Evolutionary conservation across 768 basidiomycete species (phyloP).

Genomic region (Amanita subjunquillea): DNA sequence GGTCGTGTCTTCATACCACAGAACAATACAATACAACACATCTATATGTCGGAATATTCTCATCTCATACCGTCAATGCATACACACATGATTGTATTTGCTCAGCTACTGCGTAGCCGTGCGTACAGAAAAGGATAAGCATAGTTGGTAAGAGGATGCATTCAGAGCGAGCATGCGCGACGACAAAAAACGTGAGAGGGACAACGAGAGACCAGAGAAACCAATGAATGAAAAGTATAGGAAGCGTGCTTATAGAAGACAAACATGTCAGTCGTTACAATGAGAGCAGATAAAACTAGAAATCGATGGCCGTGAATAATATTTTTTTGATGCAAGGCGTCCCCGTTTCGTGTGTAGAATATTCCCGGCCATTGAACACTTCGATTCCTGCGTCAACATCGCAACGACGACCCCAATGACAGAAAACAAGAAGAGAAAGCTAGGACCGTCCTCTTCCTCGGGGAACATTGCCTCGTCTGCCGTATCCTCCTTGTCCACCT

Average conservation of each 20-base stretch:
- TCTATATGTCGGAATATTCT: too few species aligned
- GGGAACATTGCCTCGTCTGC: conserved; percentile 1
- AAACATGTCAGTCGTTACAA: conserved; percentile 4
- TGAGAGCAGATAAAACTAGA: neutral
- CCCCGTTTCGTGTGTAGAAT: conserved; percentile 2
- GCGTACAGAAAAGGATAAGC: neutral
- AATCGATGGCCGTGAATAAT: neutral
- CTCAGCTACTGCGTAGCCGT: neutral
- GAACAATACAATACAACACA: too few species aligned
- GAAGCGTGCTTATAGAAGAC: neutral
- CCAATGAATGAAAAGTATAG: conserved; percentile 2
- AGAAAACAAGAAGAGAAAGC: neutral
- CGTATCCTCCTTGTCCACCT: conserved; percentile 12
- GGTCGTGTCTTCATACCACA: neutral
- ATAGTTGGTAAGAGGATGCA: conserved; percentile 1
- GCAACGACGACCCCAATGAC: neutral
- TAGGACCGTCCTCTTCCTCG: conserved; percentile 1
- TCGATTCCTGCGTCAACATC: neutral
- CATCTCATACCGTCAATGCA: neutral
- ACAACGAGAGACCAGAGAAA: neutral
- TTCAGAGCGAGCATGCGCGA: conserved; percentile 5
- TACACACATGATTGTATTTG: conserved; percentile 2
- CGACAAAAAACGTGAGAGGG: neutral
- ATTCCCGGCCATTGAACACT: conserved; percentile 1
- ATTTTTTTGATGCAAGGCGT: conserved; percentile 1